Percentiles rank a stretch among this genome's conserved stretches.
phyloP scores from a whole-genome alignment of 257 asterid species.

The Salvia miltiorrhiza region DNA sequence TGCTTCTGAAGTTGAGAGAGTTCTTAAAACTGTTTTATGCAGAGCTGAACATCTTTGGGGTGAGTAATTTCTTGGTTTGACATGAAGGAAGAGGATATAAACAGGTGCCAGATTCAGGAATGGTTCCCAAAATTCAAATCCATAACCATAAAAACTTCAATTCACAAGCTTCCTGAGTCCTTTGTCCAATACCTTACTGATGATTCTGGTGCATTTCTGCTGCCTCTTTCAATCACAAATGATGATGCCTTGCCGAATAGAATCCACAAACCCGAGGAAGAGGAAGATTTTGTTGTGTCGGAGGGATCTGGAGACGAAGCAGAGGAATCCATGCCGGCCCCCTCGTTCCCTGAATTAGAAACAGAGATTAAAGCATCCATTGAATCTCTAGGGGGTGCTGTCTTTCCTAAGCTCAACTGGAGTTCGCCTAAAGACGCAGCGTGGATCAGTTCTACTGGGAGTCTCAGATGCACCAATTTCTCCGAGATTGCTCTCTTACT shows the following conservation, averaged over 20 bases:
- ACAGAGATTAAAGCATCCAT: constrained; percentile 52
- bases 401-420: constrained; percentile 91
- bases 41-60: neutral
- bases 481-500: constrained; percentile 73
- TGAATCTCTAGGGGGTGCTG: constrained; percentile 74
- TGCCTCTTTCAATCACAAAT: constrained; percentile 60
- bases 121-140: constrained; percentile 84
- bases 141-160: constrained; percentile 54
- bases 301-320: constrained; percentile 79
- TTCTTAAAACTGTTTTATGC: neutral
- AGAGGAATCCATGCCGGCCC: constrained; percentile 52
- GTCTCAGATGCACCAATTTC: constrained; percentile 69
- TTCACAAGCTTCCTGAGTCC: constrained; percentile 72
- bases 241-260: constrained; percentile 81
- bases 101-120: constrained; percentile 87
- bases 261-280: constrained; percentile 65
- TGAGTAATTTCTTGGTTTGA: neutral
- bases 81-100: constrained; percentile 73
- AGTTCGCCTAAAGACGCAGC: constrained; percentile 89
- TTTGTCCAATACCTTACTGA: constrained; percentile 62
- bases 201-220: constrained; percentile 74
- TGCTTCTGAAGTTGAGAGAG: neutral
- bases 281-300: constrained; percentile 49
- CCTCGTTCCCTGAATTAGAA: constrained; percentile 81
- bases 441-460: constrained; percentile 79